Base-by-base conservation (phyloP, 805 yeast genomes). In the Metschnikowia dekortorum region DNA sequence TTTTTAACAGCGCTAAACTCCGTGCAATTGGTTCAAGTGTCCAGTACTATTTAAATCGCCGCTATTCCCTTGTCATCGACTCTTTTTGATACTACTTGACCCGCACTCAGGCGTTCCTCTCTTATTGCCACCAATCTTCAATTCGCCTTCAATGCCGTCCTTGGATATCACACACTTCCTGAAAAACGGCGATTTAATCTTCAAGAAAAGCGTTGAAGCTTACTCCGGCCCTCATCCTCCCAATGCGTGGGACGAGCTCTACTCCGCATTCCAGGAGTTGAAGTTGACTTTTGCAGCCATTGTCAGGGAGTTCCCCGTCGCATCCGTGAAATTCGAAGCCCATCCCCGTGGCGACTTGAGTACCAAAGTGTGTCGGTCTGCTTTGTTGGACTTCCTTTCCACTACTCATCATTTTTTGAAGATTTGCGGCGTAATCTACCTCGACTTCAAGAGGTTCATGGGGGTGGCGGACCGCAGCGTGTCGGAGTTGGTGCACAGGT, bases 371-470 rank as follows among this genome's bases (percentile, higher is more conserved):
- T 52, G 54, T 30, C 32, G 48, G n/a, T 47, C 44, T 14, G 50
- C 52, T 8, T 42, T 52, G 13, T 47, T 52, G 10, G 36, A 39
- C 10, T 43, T 52, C 26, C 46, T 52, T 43, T 49, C 52, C 8
- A 48, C 38, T 14, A 39, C 44, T 4, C 52, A 48, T 14, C 46
- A 35, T 26, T 49, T 52, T 38, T 44, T 52, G 48, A 48, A 49
- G 32, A 37, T 29, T 18, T 52, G 55, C 32, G 50, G 52, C n/a
- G 50, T n/a, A n/a, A 36, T 38, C 8, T 52, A 43, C 37, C 22
- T 18, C 4, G 55, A 52, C 29, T 36, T 52, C 16, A 48, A 49
- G 38, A 39, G 28, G 5, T 40, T 52, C 41, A 37, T 52, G 8
- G 52, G 47, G 31, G 55, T 48, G 22, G 40, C 47, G 11, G 35